Evolutionary conservation across 768 basidiomycete genomes (phyloP), one percentile per base, ranked within the genome.

Genomic region (Amanita rubescens): DNA sequence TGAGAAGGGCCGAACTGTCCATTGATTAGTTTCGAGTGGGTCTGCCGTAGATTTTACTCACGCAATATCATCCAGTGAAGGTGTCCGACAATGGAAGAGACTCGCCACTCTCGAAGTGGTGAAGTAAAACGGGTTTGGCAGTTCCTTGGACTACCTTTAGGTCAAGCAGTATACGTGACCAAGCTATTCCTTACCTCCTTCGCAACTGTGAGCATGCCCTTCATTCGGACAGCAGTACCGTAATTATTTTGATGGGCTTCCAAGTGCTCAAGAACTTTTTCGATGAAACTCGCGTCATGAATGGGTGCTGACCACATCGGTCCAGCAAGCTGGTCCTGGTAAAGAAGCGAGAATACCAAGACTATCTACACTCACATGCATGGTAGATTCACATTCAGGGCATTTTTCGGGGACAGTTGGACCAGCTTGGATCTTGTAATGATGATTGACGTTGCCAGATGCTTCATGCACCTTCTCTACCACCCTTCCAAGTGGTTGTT

Each of bases 281-380:
- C 65, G 5, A 92, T 76, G 60, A 97, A 99, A 5, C 72, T 74
- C 1, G 71, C 59, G 63, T 93, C 79, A 62, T 99, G 96, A 20
- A 99, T 69, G 1, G 86, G 81, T 1, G 87, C 94, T 5, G 87
- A 84, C 96, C 96, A 98, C 90, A 99, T 94, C 0, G 96, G 96
- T 1, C 96, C 96, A 17, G 88, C 91, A 33, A 94, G 64, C 92
- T 95, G 41, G 44, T 19, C 5, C 22, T 15, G 53, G 48, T 50
- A 42, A 38, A 37, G 12, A 25, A 12, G 22, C n/a, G 19, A 25
- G 19, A 15, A 32, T 25, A 7, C 19, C n/a, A 12, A 39, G n/a
- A 37, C 38, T 33, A 38, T 38, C 33, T n/a, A 30, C 30, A 69
- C 80, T 49, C 63, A 94, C 90, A 68, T 94, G 90, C 58, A 92